These are phyloP conservation scores for Echium plantagineum DNA, from an alignment of 257 asterid species.

Conservation along the genomic window DNA sequence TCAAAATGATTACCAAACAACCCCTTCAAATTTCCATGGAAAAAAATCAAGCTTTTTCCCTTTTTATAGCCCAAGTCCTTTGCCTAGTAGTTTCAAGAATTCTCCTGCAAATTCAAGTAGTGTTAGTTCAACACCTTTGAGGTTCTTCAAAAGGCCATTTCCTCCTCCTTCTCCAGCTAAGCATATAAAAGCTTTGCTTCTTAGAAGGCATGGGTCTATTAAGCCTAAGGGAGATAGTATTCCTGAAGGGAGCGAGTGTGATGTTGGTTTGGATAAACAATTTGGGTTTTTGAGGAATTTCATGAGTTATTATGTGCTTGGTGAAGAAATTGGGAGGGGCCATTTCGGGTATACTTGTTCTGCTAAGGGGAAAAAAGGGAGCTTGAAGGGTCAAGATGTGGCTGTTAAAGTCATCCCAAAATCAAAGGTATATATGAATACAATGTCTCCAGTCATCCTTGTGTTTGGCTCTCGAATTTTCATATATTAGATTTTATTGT, in stretches of 20 bases:
- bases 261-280: constrained; percentile 64
- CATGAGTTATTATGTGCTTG: constrained; percentile 47
- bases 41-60: constrained; percentile 74
- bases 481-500: neutral
- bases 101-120: constrained; percentile 66
- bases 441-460: too few species aligned
- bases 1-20: constrained; percentile 32
- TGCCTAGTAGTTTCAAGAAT: constrained; percentile 60
- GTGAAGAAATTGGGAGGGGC: constrained; percentile 85
- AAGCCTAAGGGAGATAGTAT: constrained; percentile 85
- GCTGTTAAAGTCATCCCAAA: constrained; percentile 87
- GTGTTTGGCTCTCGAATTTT: neutral
- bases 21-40: constrained; percentile 38
- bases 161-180: constrained; percentile 98
- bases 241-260: constrained; percentile 94
- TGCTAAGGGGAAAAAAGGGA: constrained; percentile 73
- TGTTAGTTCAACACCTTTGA: constrained; percentile 71
- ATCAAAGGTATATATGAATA: constrained; percentile 41
- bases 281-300: constrained; percentile 76
- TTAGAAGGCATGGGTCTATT: constrained; percentile 77
- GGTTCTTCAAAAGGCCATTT: constrained; percentile 74
- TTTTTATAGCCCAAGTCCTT: constrained; percentile 90
- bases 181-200: constrained; percentile 81
- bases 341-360: constrained; percentile 90
- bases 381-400: constrained; percentile 79